A percentile compares a stretch with the other conserved stretches of the same genome.
These are phyloP conservation scores for Pseudoneurospora amorphoporcata DNA, from an alignment of 495 filamentous ascomycete species.

Conservation along the genomic window DNA sequence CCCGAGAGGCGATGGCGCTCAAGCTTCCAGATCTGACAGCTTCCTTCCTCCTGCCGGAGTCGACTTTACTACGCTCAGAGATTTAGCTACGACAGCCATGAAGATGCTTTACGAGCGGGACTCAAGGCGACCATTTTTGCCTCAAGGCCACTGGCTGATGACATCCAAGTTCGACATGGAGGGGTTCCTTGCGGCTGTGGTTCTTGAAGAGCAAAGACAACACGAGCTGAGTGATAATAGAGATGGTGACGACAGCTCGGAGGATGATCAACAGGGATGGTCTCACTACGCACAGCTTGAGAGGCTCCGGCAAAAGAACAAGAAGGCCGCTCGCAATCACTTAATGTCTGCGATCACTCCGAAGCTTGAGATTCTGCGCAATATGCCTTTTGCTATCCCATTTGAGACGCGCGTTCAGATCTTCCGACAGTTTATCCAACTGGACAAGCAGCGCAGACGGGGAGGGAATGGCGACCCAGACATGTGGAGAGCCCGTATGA, in stretches of 20 bases:
- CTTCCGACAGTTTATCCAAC: conserved; percentile 79
- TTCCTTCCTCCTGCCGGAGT: conserved; percentile 42
- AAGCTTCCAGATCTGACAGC: neutral
- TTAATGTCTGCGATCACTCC: conserved; percentile 69
- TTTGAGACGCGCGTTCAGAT: conserved; percentile 88
- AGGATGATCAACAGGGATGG: conserved; percentile 26
- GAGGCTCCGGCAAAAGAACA: conserved; percentile 46
- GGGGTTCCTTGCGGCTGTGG: conserved; percentile 75
- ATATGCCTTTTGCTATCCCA: conserved; percentile 96
- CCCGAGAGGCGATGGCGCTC: neutral
- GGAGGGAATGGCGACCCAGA: conserved; percentile 71
- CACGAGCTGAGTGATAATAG: conserved; percentile 42
- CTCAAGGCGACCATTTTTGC: conserved; percentile 76
- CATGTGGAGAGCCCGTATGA: conserved; percentile 46
- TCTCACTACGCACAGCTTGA: conserved; percentile 31
- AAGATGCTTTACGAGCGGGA: conserved; percentile 90
- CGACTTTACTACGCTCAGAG: conserved; percentile 67
- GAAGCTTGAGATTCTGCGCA: conserved; percentile 78
- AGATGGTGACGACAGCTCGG: conserved; percentile 41
- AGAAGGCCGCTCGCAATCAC: conserved; percentile 52
- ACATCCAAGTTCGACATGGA: conserved; percentile 85
- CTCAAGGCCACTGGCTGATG: conserved; percentile 87
- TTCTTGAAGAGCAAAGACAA: conserved; percentile 76
- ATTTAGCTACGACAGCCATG: conserved; percentile 71
- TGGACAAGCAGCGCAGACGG: conserved; percentile 71